Conservation (phyloP, 23 red algal species). For the Gracilariopsis chorda region DNA sequence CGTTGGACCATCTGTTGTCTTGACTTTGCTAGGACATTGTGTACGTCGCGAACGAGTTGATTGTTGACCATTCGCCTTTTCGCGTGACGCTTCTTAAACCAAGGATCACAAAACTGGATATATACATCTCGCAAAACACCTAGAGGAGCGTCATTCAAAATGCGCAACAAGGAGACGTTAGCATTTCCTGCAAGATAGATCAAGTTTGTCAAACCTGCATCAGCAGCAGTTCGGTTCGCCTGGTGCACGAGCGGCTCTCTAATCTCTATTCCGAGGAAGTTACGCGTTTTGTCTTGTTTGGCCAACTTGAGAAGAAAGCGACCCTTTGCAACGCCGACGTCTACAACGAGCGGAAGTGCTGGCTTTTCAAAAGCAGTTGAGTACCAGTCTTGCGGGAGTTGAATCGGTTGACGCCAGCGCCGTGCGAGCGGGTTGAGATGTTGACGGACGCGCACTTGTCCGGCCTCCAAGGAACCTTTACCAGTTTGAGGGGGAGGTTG, state of each 20-base stretch:
- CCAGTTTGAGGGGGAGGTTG: slow-evolving; percentile 23
- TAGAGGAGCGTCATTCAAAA: slow-evolving; percentile 18
- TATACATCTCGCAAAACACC: slow-evolving; percentile 30
- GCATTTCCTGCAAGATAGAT: slow-evolving; percentile 80
- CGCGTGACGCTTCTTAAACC: slow-evolving; percentile 94
- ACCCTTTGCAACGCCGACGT: slow-evolving; percentile 89
- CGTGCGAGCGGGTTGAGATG: slow-evolving; percentile 94
- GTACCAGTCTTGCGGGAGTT: slow-evolving; percentile 54
- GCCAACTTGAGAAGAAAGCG: slow-evolving; percentile 68
- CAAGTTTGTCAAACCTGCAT: slow-evolving; percentile 38
- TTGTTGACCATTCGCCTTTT: slow-evolving; percentile 86
- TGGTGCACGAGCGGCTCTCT: slow-evolving; percentile 78
- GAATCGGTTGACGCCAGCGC: slow-evolving; percentile 42
- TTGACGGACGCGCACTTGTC: slow-evolving; percentile 80
- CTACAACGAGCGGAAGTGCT: slow-evolving; percentile 61
- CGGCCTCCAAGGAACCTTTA: neutral
- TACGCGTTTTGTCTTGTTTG: neutral
- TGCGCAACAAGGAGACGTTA: slow-evolving; percentile 50
- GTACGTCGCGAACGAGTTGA: slow-evolving; percentile 60
- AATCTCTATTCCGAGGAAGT: slow-evolving; percentile 96
- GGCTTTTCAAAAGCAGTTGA: slow-evolving; percentile 28
- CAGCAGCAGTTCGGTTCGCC: slow-evolving; percentile 42
- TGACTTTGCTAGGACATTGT: slow-evolving; percentile 5
- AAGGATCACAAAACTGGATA: slow-evolving; percentile 94
- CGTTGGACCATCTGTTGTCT: neutral